These are phyloP conservation scores for Botryosphaeria dothidea DNA, from an alignment of 2,329 filamentous ascomycete genomes.

Conservation along the genomic window DNA sequence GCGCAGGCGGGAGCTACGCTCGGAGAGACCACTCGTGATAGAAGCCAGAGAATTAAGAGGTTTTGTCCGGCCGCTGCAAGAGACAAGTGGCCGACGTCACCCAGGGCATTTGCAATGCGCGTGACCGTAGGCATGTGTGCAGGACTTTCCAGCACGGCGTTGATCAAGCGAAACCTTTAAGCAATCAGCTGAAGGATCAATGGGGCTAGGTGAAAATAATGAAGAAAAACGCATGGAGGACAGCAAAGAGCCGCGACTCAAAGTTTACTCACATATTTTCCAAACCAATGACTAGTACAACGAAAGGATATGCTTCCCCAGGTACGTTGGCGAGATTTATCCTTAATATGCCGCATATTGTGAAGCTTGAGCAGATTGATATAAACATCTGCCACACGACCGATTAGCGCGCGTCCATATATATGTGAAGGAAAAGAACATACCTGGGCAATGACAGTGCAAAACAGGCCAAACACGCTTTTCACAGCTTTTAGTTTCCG, in stretches of 20 bases:
- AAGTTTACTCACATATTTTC: slow-evolving; percentile 62
- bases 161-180: slow-evolving; percentile 67
- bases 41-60: slow-evolving; percentile 62
- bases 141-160: slow-evolving; percentile 72
- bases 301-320: slow-evolving; percentile 71
- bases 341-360: slow-evolving; percentile 73
- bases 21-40: slow-evolving; percentile 68
- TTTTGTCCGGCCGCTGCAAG: slow-evolving; percentile 70
- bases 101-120: slow-evolving; percentile 72
- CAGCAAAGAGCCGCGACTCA: background rate
- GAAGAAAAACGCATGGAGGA: too few species aligned
- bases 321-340: slow-evolving; percentile 76
- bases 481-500: slow-evolving; percentile 73
- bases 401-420: too few species aligned
- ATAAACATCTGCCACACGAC: slow-evolving; percentile 54
- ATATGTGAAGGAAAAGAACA: too few species aligned
- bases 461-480: slow-evolving; percentile 70
- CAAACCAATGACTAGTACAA: slow-evolving; percentile 74
- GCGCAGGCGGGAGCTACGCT: slow-evolving; percentile 74
- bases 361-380: slow-evolving; percentile 77
- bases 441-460: slow-evolving; percentile 68
- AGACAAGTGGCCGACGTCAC: slow-evolving; percentile 70
- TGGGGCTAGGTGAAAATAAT: background rate
- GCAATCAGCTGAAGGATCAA: slow-evolving; percentile 2
- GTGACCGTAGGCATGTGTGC: slow-evolving; percentile 67